These are phyloP conservation scores for Candida cerambycidarum DNA, from an alignment of 805 yeast species.

Conservation along the genomic window DNA sequence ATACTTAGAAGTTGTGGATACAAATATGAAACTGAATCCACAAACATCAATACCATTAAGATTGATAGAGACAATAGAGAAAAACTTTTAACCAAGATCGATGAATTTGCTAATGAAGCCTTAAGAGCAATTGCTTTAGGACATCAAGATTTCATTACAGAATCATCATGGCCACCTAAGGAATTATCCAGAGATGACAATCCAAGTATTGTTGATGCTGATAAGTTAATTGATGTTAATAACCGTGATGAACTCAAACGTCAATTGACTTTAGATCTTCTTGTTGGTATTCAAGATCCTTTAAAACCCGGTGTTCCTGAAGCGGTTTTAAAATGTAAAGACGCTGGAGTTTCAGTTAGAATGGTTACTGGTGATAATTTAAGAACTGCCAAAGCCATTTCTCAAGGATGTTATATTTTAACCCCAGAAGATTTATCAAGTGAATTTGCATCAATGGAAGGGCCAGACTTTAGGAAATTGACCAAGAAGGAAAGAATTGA, in stretches of 20 bases:
- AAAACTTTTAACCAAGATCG: slow-evolving; percentile 34
- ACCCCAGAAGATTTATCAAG: slow-evolving; percentile 50
- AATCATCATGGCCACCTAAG: slow-evolving; percentile 68
- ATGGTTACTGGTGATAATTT: slow-evolving; percentile 99
- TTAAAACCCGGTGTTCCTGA: slow-evolving; percentile 85
- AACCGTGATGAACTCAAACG: slow-evolving; percentile 23
- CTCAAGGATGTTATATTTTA: slow-evolving; percentile 79
- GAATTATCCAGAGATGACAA: slow-evolving; percentile 29
- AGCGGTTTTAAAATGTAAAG: slow-evolving; percentile 81
- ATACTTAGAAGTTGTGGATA: slow-evolving; percentile 60
- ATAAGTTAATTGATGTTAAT: slow-evolving; percentile 23
- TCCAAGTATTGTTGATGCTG: slow-evolving; percentile 24
- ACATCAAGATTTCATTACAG: slow-evolving; percentile 62
- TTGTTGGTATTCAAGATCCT: slow-evolving; percentile 96
- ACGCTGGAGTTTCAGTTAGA: slow-evolving; percentile 91
- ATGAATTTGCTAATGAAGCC: slow-evolving; percentile 70
- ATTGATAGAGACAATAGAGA: slow-evolving; percentile 31
- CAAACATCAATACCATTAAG: slow-evolving; percentile 23
- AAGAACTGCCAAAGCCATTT: slow-evolving; percentile 88
- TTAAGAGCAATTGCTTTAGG: slow-evolving; percentile 87
- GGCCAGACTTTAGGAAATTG: slow-evolving; percentile 80
- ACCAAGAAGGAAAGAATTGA: slow-evolving; percentile 52
- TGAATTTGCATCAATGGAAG: slow-evolving; percentile 78
- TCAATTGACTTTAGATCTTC: slow-evolving; percentile 56
- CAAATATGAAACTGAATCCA: slow-evolving; percentile 18